Evolutionary conservation across 306 rosid genomes (phyloP).

Genomic region (Ziziphus jujuba): DNA sequence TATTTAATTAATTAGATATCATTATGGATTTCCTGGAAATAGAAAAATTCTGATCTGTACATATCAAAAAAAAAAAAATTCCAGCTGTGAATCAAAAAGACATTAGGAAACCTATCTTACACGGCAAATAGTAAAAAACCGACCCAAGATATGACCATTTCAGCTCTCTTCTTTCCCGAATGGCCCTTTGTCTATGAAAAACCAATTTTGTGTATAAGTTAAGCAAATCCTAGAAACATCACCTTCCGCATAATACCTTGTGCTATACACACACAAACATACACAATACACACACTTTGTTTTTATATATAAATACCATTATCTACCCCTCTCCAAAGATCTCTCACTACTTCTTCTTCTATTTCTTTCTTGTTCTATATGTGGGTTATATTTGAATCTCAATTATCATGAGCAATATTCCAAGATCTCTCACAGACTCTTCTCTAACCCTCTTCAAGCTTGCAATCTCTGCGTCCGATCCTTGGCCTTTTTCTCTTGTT

Average conservation of each 20-base stretch:
- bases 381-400: constrained; percentile 30
- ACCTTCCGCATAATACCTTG: neutral
- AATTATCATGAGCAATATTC: constrained; percentile 86
- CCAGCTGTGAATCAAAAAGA: constrained; percentile 30
- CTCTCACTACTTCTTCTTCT: constrained; percentile 20
- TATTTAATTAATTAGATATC: neutral
- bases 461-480: constrained; percentile 79
- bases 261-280: neutral
- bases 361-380: constrained; percentile 28
- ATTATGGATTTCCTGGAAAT: no score
- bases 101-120: constrained; percentile 4
- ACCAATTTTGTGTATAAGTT: constrained; percentile 40
- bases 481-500: constrained; percentile 83
- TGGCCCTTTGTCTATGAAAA: constrained; percentile 13
- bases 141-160: constrained; percentile 23
- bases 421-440: constrained; percentile 76
- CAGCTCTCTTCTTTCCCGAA: no score
- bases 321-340: constrained; percentile 16
- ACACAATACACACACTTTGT: no score
- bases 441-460: constrained; percentile 71
- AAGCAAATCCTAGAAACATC: constrained; percentile 53
- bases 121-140: constrained; percentile 10
- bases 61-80: neutral
- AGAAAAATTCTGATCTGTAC: no score
- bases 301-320: constrained; percentile 28